These are phyloP conservation scores for Suhomyces bolitotheri DNA, from an alignment of 1,139 yeast species.

Conservation along the genomic window DNA sequence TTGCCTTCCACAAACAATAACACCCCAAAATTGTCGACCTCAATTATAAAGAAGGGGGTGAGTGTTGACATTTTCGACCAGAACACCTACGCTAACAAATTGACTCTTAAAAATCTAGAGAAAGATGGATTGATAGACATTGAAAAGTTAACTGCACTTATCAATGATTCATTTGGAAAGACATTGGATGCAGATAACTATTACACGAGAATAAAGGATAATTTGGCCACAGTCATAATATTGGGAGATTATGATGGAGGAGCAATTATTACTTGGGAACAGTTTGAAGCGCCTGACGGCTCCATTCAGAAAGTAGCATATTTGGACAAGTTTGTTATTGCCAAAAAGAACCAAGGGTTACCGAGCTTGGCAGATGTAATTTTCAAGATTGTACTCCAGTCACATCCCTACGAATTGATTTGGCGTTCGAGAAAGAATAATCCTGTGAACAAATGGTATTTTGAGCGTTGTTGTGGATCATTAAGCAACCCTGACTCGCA, in stretches of 20 bases:
- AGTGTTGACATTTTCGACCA: slow-evolving; percentile 55
- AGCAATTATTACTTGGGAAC: slow-evolving; percentile 85
- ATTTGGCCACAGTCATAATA: slow-evolving; percentile 73
- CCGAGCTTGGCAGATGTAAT: slow-evolving; percentile 93
- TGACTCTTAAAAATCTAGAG: slow-evolving; percentile 47
- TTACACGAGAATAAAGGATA: slow-evolving; percentile 59
- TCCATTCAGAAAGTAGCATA: slow-evolving; percentile 52
- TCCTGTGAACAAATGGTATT: slow-evolving; percentile 97
- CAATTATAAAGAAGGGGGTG: slow-evolving; percentile 78
- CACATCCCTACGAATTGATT: slow-evolving; percentile 71
- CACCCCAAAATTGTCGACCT: slow-evolving; percentile 70
- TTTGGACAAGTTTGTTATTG: slow-evolving; percentile 90
- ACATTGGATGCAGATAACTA: slow-evolving; percentile 65
- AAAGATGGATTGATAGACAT: slow-evolving; percentile 55
- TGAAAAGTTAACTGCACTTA: slow-evolving; percentile 53
- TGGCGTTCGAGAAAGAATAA: slow-evolving; percentile 88
- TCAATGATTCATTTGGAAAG: slow-evolving; percentile 80
- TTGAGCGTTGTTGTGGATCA: slow-evolving; percentile 83
- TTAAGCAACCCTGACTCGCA: slow-evolving; percentile 51
- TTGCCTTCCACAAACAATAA: slow-evolving; percentile 71
- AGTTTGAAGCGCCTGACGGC: slow-evolving; percentile 17
- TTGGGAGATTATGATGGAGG: slow-evolving; percentile 97
- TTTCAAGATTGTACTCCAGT: slow-evolving; percentile 72
- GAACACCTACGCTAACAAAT: slow-evolving; percentile 29
- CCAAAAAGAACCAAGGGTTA: slow-evolving; percentile 79